Percentiles rank a stretch among this genome's conserved stretches.
Conservation (phyloP, 495 filamentous ascomycete species). For the Penicillium steckii region DNA sequence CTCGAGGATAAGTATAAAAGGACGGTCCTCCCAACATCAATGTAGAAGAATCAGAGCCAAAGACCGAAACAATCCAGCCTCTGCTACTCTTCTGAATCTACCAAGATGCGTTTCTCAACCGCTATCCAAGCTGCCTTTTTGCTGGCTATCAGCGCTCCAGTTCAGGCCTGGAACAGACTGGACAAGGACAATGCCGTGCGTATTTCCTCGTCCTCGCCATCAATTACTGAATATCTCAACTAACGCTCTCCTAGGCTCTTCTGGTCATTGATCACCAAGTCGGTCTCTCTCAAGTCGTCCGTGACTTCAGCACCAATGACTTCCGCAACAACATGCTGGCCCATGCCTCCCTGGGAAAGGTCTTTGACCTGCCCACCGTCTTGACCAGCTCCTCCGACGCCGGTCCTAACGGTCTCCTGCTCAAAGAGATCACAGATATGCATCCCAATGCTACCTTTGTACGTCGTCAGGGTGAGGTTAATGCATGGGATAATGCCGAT, state of each 20-base stretch:
- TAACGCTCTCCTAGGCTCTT: conserved; percentile 36
- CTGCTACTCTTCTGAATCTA: not conserved
- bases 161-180: conserved; percentile 40
- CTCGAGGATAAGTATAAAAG: not conserved
- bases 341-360: conserved; percentile 62
- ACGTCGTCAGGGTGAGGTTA: conserved; percentile 69
- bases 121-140: conserved; percentile 14
- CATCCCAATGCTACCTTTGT: conserved; percentile 67
- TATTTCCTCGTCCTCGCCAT: not conserved
- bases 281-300: conserved; percentile 63
- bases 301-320: conserved; percentile 60
- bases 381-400: conserved; percentile 66
- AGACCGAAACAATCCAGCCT: not conserved
- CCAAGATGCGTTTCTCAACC: conserved; percentile 16
- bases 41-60: not conserved
- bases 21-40: not conserved
- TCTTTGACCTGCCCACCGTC: conserved; percentile 69
- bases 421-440: conserved; percentile 67
- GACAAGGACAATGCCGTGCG: conserved; percentile 58
- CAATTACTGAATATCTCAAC: not conserved
- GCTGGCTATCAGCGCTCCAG: conserved; percentile 18
- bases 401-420: conserved; percentile 64
- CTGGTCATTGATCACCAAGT: conserved; percentile 72
- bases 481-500: conserved; percentile 76
- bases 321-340: conserved; percentile 69